Evolutionary conservation across 805 yeast species (phyloP), one percentile per base, ranked within the genome.

Genomic region (Yamadazyma akitaensis): DNA sequence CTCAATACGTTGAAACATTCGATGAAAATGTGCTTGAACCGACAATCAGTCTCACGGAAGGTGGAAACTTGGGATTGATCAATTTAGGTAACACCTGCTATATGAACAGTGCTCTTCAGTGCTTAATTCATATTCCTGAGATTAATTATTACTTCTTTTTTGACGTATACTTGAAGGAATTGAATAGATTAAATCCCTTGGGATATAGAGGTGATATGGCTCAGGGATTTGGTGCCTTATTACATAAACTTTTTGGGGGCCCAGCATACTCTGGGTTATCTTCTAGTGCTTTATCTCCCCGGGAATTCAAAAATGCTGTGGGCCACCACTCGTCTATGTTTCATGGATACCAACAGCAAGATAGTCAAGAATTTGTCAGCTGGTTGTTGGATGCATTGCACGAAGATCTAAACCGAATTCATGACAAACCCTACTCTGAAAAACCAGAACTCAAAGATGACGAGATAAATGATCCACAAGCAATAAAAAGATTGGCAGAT

Each of bases 21-120:
- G 26, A 34, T 12, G 40, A 48, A 12, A 41, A 47, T 3, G 42
- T 48, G 31, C 55, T 49, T 37, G 56, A 59, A 36, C 18, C 48
- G 14, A 49, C 49, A 7, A n/a, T 24, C 1, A 37, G 56, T 3
- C 38, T 54, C 25, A 24, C 42, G 0, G 43, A 51, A 10, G 67
- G 69, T 14, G 97, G 53, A 60, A 72, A 40, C 63, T 74, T 48
- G 84, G 97, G 50, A 53, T 84, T 58, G 68, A 75, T 62, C 43
- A 91, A 88, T 59, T 68, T 90, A 50, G 97, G 97, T 2, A 91
- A 91, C 61, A 84, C 96, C 0, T 91, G 97, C 63, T 91, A 89
- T 63, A 90, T 91, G 97, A 90, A 89, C 63, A 87, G 96, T 9
- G 97, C 97, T 0, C 67, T 92, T 38, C 98, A 94, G 60, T 92